Percentiles rank a stretch among this genome's conserved stretches.
Conservation (phyloP, 2,329 filamentous ascomycete species). For the Cladosporium velox region DNA sequence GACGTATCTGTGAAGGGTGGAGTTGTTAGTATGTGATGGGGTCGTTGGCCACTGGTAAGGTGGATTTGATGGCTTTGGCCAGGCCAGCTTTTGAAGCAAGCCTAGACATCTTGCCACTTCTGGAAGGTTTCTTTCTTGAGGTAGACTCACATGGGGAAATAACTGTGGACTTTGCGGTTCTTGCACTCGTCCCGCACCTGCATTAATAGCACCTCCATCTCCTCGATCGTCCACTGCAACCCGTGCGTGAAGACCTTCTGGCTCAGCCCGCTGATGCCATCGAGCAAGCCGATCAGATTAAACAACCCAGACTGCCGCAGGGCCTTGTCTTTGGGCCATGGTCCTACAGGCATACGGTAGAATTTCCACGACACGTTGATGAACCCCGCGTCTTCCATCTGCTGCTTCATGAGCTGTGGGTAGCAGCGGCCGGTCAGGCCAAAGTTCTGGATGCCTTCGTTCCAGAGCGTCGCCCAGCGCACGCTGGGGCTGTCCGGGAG, state of each 20-base stretch:
- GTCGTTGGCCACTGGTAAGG: too few relatives aligned
- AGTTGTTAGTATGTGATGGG: background rate
- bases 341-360: constrained; percentile 35
- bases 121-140: too few relatives aligned
- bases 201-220: constrained; percentile 34
- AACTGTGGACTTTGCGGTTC: constrained; percentile 32
- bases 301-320: constrained; percentile 32
- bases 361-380: constrained; percentile 33
- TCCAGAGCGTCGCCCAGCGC: constrained; percentile 30
- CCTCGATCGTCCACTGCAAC: constrained; percentile 32
- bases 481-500: constrained; percentile 27
- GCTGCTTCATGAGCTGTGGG: constrained; percentile 37
- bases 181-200: constrained; percentile 31
- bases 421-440: constrained; percentile 30
- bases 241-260: constrained; percentile 33
- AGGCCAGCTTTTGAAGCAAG: too few relatives aligned
- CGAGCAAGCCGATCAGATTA: constrained; percentile 30
- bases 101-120: too few relatives aligned
- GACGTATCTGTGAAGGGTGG: constrained; percentile 28
- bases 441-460: constrained; percentile 29
- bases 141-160: constrained; percentile 34
- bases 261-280: constrained; percentile 33
- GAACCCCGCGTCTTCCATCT: constrained; percentile 39
- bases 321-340: constrained; percentile 32
- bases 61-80: too few relatives aligned